phyloP scores from a whole-genome alignment of 2,329 filamentous ascomycete species.

The Fusarium cyanostomum region DNA sequence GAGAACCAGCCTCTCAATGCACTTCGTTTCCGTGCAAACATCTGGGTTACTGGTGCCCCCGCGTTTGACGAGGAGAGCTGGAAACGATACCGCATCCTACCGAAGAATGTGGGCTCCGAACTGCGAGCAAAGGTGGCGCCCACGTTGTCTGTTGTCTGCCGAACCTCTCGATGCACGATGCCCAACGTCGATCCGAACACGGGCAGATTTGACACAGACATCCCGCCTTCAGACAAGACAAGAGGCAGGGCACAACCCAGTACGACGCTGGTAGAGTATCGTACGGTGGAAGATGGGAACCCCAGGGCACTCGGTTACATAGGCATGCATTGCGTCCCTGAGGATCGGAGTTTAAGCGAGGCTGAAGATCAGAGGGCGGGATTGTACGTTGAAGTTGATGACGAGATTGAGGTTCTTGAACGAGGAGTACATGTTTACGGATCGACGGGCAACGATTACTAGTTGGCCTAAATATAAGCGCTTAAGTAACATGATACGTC shows the following conservation, averaged over 20 bases:
- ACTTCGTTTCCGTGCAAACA: conserved; percentile 30
- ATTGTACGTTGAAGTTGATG: conserved; percentile 38
- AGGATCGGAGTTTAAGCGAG: conserved; percentile 27
- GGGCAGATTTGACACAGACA: conserved; percentile 14
- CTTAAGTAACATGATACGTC: too few species aligned
- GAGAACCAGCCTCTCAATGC: conserved; percentile 34
- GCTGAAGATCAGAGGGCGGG: not conserved
- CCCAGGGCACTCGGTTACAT: conserved; percentile 41
- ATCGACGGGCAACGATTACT: conserved; percentile 43
- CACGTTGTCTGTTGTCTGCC: conserved; percentile 26
- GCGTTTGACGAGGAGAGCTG: conserved; percentile 30
- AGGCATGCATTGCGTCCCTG: conserved; percentile 46
- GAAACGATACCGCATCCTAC: conserved; percentile 22
- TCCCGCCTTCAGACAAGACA: conserved; percentile 4
- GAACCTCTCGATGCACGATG: conserved; percentile 32
- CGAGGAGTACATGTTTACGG: conserved; percentile 41
- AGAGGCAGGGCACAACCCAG: conserved; percentile 42
- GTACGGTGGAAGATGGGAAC: conserved; percentile 42
- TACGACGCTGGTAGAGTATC: conserved; percentile 34
- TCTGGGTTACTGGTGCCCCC: conserved; percentile 27
- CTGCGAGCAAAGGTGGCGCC: not conserved
- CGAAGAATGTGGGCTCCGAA: not conserved
- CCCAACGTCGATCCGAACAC: conserved; percentile 28
- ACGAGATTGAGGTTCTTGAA: conserved; percentile 44
- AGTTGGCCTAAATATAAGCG: too few species aligned